phyloP scores from a whole-genome alignment of 1,284 basidiomycete genomes.

The Malassezia caprae region DNA sequence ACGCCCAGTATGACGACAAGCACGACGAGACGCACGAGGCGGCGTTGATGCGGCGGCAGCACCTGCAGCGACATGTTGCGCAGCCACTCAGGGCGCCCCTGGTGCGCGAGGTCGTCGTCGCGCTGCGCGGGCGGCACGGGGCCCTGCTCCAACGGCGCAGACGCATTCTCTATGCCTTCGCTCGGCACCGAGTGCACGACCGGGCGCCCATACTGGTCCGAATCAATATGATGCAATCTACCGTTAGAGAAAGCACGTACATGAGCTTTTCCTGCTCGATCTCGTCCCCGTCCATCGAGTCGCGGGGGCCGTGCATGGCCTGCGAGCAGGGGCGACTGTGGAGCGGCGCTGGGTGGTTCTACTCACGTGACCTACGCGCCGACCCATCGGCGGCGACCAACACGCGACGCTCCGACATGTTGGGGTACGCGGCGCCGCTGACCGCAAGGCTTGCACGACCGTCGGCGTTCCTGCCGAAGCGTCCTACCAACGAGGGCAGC shows the following conservation, averaged over 20 bases:
- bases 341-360: neutral
- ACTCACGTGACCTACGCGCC: slow-evolving; percentile 9
- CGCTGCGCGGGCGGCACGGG: neutral
- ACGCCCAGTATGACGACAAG: neutral
- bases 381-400: neutral
- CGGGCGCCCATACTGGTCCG: slow-evolving; percentile 11
- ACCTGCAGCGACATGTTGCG: neutral
- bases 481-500: slow-evolving; percentile 4
- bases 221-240: slow-evolving; percentile 11
- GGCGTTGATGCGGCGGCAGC: neutral
- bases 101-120: slow-evolving; percentile 7
- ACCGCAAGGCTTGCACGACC: slow-evolving; percentile 8
- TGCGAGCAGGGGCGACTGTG: neutral
- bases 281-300: neutral
- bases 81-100: slow-evolving; percentile 16
- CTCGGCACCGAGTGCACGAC: slow-evolving; percentile 11
- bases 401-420: slow-evolving; percentile 2
- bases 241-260: slow-evolving; percentile 1
- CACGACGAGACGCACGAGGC: neutral
- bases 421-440: slow-evolving; percentile 11
- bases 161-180: neutral
- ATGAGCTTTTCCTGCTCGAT: slow-evolving; percentile 15
- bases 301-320: neutral
- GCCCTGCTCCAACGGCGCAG: neutral
- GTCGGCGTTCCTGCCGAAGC: slow-evolving; percentile 1